Base-by-base conservation (phyloP, 768 basidiomycete species). In the Thelephora aurantiotincta region DNA sequence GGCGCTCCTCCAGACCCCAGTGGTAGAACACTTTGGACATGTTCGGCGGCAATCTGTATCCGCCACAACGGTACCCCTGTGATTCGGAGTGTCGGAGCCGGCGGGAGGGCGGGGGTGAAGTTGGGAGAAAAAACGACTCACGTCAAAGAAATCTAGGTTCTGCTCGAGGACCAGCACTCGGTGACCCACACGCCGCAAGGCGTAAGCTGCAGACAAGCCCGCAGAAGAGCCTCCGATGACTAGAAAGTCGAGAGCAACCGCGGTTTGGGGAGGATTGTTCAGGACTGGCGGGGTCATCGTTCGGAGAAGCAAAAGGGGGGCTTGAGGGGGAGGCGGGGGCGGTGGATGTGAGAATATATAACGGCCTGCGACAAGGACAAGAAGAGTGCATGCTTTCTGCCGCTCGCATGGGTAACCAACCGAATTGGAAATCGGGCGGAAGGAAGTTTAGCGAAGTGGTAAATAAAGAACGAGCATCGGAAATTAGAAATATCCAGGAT, bases 11-110 rank as follows among this genome's bases (percentile, higher is more conserved):
- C 43, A 68, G 53, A 11, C 64, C 65, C 66, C 67, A 68, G 38
- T 60, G 57, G 23, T 58, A 56, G 26, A 68, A 56, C 2, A 68
- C 59, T 47, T 65, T 63, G 38, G 61, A 59, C 55, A 65, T 55
- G 46, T 68, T 68, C 1, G 67, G 66, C 23, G 65, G 60, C 45
- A 66, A 52, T 1, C 63, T 55, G 19, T 62, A 45, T 4, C 63
- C 64, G 11, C 60, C 53, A 22, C 48, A 13, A 11, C 34, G 47
- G 1, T 51, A 49, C 22, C 47, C 44, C 57, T 58, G 33, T 9
- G 18, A 5, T 14, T 18, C 38, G 14, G 14, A 41, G 14, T 9
- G 38, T 18, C 14, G 14, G 38, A 18, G 14, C 16, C 16, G 9
- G 11, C 16, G 22, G 18, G 38, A 7, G 22, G 16, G 16, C 22